A percentile compares a stretch with the other conserved stretches of the same genome.
Evolutionary conservation across 1,139 yeast genomes (phyloP).

Genomic region (Taphrina wiesneri): DNA sequence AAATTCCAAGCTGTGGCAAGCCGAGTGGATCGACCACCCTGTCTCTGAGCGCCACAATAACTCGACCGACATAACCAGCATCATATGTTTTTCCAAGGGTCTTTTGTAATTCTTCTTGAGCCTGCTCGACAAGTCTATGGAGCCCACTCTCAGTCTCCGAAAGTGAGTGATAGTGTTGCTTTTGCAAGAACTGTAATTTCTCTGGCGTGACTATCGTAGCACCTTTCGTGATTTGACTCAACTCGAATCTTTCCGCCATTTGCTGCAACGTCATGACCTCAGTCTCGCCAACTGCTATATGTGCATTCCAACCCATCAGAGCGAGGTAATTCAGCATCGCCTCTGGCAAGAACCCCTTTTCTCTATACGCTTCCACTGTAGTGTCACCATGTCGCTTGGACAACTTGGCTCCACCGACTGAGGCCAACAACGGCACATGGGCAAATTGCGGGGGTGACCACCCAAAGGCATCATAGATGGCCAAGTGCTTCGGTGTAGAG

Average conservation of each 20-base stretch:
- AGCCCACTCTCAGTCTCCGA: slow-evolving; percentile 23
- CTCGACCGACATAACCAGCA: slow-evolving; percentile 26
- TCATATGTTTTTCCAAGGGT: not conserved
- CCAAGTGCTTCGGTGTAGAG: slow-evolving; percentile 91
- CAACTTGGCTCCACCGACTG: slow-evolving; percentile 70
- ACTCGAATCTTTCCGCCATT: slow-evolving; percentile 54
- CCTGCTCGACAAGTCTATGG: slow-evolving; percentile 3
- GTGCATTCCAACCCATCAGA: slow-evolving; percentile 84
- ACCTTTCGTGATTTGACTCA: slow-evolving; percentile 80
- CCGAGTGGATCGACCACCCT: slow-evolving; percentile 29
- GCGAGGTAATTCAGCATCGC: slow-evolving; percentile 86
- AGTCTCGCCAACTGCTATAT: slow-evolving; percentile 24
- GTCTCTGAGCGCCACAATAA: slow-evolving; percentile 24
- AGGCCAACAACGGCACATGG: slow-evolving; percentile 87
- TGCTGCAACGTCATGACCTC: slow-evolving; percentile 64
- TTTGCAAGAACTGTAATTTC: slow-evolving; percentile 71
- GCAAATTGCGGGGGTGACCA: slow-evolving; percentile 80
- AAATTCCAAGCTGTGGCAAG: slow-evolving; percentile 17
- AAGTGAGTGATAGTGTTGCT: slow-evolving; percentile 33
- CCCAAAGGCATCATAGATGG: slow-evolving; percentile 80
- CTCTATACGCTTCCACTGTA: slow-evolving; percentile 52
- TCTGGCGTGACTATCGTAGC: slow-evolving; percentile 85
- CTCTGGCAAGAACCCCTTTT: slow-evolving; percentile 71
- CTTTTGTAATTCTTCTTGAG: slow-evolving; percentile 7
- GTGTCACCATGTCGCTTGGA: slow-evolving; percentile 84